Conservation (phyloP, 2,329 filamentous ascomycete genomes). For the Curvularia spicifera region DNA sequence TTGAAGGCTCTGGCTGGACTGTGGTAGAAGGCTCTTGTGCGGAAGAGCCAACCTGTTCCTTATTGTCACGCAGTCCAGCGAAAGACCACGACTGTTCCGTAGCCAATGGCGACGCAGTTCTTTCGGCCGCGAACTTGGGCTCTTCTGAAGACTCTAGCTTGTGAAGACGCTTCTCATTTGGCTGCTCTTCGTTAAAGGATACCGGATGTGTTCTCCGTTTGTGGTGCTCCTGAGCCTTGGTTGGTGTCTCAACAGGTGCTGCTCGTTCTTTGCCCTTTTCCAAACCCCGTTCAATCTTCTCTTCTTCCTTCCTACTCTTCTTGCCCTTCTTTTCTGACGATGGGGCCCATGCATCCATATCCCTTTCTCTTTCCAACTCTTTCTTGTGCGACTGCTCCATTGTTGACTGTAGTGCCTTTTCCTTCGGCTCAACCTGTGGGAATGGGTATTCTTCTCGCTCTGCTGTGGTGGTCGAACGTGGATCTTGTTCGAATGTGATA, state of each 20-base stretch:
- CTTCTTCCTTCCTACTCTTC: conserved; percentile 45
- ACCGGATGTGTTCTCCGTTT: conserved; percentile 48
- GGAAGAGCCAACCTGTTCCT: neutral
- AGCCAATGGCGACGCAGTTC: conserved; percentile 33
- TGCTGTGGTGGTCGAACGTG: conserved; percentile 15
- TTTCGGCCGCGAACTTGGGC: conserved; percentile 9
- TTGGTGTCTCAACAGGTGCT: conserved; percentile 14
- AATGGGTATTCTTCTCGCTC: conserved; percentile 40
- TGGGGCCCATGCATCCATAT: conserved; percentile 38
- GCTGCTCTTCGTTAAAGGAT: conserved; percentile 40
- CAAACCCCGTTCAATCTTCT: conserved; percentile 26
- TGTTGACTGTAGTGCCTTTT: conserved; percentile 3
- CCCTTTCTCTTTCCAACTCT: conserved; percentile 31
- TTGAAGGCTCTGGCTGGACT: neutral
- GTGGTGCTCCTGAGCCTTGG: conserved; percentile 24
- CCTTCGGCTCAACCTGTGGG: conserved; percentile 23
- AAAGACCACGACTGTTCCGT: conserved; percentile 40
- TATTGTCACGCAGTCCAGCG: neutral
- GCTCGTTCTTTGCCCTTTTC: conserved; percentile 10
- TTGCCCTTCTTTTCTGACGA: conserved; percentile 54
- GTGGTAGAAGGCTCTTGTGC: neutral
- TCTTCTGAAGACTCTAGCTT: conserved; percentile 25
- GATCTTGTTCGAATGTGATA: conserved; percentile 25
- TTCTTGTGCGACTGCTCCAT: conserved; percentile 10
- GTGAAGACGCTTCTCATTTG: conserved; percentile 45